phyloP scores from a whole-genome alignment of 441 rosid genomes.

The Adansonia grandidieri region DNA sequence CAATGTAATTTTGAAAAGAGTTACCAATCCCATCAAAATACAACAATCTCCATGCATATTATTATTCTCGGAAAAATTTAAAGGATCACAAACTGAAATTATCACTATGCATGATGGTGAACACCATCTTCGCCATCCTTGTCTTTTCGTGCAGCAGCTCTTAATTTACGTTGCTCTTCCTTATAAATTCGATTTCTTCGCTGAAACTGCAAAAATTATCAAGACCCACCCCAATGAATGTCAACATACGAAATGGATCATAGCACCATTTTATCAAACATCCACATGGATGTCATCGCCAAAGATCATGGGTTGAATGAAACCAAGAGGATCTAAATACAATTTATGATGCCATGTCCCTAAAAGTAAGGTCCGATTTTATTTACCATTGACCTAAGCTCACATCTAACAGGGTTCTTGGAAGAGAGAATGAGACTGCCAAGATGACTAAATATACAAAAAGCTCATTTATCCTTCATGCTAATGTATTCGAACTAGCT shows the following conservation, averaged over 20 bases:
- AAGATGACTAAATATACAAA: background rate
- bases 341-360: background rate
- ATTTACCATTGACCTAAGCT: slow-evolving; percentile 10
- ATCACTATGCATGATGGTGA: slow-evolving; percentile 49
- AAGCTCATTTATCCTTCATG: background rate
- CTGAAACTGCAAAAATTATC: slow-evolving; percentile 61
- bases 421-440: background rate
- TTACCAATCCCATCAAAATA: slow-evolving; percentile 28
- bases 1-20: slow-evolving; percentile 23
- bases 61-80: slow-evolving; percentile 39
- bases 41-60: slow-evolving; percentile 34
- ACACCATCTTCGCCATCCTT: slow-evolving; percentile 51
- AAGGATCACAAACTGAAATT: slow-evolving; percentile 23
- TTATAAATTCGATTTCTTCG: slow-evolving; percentile 92
- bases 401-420: background rate
- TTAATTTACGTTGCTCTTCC: slow-evolving; percentile 91
- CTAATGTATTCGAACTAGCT: background rate
- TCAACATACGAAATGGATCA: background rate
- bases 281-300: background rate
- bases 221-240: background rate
- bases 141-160: slow-evolving; percentile 72
- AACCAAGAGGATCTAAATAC: background rate
- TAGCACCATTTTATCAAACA: background rate
- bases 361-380: background rate
- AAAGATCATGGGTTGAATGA: background rate